These are phyloP conservation scores for Eutrema heterophyllum DNA, from an alignment of 345 rosid genomes.

Conservation along the genomic window DNA sequence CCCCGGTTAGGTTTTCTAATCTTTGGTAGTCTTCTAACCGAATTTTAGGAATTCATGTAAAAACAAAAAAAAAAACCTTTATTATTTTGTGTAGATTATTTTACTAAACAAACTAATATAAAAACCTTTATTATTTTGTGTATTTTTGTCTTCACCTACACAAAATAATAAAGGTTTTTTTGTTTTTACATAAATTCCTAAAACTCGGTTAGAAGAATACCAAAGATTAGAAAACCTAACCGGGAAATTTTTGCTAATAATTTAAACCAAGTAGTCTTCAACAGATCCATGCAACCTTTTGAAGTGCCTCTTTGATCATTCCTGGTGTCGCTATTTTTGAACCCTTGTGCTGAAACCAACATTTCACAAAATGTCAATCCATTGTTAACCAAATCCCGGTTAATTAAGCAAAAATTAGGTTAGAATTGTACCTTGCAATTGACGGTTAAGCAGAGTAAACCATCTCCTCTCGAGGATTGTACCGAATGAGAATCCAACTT, in stretches of 20 bases:
- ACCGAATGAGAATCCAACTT: conserved; percentile 72
- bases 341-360: conserved; percentile 58
- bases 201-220: neutral
- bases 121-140: too few species aligned
- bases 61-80: too few species aligned
- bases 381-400: conserved; percentile 10
- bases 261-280: conserved; percentile 17
- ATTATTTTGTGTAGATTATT: too few species aligned
- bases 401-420: neutral
- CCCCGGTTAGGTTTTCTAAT: too few species aligned
- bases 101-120: too few species aligned
- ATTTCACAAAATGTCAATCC: conserved; percentile 8
- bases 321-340: conserved; percentile 36
- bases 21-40: too few species aligned
- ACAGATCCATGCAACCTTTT: conserved; percentile 54
- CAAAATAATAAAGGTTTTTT: neutral
- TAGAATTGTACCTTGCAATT: conserved; percentile 56
- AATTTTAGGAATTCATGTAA: too few species aligned
- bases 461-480: conserved; percentile 59
- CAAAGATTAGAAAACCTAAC: conserved; percentile 10
- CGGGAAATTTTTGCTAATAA: neutral
- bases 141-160: neutral
- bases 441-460: conserved; percentile 56
- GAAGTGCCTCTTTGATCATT: conserved; percentile 52
- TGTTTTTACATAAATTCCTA: conserved; percentile 16